Evolutionary conservation across 2,329 filamentous ascomycete species (phyloP).

Genomic region (Diaporthe sp.): DNA sequence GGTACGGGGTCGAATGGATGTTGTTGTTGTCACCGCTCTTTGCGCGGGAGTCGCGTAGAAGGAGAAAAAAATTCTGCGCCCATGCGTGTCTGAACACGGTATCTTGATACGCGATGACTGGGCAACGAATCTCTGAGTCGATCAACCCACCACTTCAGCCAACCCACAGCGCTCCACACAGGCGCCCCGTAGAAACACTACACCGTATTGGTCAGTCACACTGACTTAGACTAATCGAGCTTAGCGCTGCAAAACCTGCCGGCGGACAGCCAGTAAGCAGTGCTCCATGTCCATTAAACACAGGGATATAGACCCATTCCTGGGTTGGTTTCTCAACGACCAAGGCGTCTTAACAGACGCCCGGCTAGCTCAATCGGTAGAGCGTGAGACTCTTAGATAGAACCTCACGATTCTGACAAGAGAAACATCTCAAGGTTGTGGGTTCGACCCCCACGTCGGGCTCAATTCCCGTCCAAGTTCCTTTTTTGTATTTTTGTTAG

Average conservation of each 20-base stretch:
- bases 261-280: too few species aligned
- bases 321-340: rapidly evolving
- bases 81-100: conserved; percentile 19
- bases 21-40: conserved; percentile 26
- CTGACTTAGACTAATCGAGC: not conserved
- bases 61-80: conserved; percentile 1
- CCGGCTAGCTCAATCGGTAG: conserved; percentile 79
- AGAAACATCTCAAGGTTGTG: conserved; percentile 38
- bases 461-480: conserved; percentile 34
- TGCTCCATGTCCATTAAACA: not conserved
- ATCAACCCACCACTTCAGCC: not conserved
- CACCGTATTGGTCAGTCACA: not conserved
- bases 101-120: conserved; percentile 27
- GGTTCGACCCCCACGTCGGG: conserved; percentile 41
- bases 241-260: not conserved
- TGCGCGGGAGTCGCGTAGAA: conserved; percentile 19
- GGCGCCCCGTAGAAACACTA: not conserved
- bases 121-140: not conserved
- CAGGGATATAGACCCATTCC: rapidly evolving
- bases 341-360: conserved; percentile 45
- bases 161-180: not conserved
- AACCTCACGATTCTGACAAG: conserved; percentile 35
- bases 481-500: not conserved
- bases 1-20: not conserved
- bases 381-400: conserved; percentile 78